These are phyloP conservation scores for Pyricularia sp. DNA, from an alignment of 2,329 filamentous ascomycete genomes.

Conservation along the genomic window DNA sequence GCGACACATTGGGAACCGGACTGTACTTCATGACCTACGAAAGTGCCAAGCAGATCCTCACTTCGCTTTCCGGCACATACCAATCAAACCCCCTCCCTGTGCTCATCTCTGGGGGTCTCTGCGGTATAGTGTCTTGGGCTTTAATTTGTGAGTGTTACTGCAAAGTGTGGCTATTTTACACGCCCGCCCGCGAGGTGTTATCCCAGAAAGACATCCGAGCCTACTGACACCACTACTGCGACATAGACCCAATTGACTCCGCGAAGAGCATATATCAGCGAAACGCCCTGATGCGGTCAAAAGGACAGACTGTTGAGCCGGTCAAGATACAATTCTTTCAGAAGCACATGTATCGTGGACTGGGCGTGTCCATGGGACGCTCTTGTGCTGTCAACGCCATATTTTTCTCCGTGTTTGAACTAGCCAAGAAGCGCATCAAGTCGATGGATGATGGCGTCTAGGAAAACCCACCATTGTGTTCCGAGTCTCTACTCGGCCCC, in stretches of 20 bases:
- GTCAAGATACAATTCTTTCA: conserved; percentile 74
- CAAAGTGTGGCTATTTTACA: not conserved
- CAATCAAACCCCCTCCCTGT: conserved; percentile 75
- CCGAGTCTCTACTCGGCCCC: not conserved
- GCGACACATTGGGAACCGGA: conserved; percentile 73
- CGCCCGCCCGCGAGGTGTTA: not conserved
- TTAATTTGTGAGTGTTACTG: conserved; percentile 50
- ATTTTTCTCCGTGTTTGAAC: conserved; percentile 84
- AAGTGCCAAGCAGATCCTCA: conserved; percentile 72
- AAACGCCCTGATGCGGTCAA: conserved; percentile 63
- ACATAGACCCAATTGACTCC: conserved; percentile 63
- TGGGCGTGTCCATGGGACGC: conserved; percentile 74
- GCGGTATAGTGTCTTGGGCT: conserved; percentile 78
- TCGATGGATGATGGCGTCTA: conserved; percentile 33
- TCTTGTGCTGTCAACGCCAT: conserved; percentile 80
- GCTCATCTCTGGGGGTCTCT: conserved; percentile 68
- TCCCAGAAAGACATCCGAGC: not conserved
- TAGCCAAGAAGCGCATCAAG: conserved; percentile 63
- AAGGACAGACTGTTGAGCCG: conserved; percentile 52
- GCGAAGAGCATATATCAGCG: conserved; percentile 82
- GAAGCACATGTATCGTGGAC: conserved; percentile 69
- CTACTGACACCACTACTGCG: conserved; percentile 16
- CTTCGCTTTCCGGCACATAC: conserved; percentile 60
- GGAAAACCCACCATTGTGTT: not conserved
- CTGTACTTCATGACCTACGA: conserved; percentile 90